Evolutionary conservation across 2,329 filamentous ascomycete species (phyloP).

Genomic region (Fusarium sp.): DNA sequence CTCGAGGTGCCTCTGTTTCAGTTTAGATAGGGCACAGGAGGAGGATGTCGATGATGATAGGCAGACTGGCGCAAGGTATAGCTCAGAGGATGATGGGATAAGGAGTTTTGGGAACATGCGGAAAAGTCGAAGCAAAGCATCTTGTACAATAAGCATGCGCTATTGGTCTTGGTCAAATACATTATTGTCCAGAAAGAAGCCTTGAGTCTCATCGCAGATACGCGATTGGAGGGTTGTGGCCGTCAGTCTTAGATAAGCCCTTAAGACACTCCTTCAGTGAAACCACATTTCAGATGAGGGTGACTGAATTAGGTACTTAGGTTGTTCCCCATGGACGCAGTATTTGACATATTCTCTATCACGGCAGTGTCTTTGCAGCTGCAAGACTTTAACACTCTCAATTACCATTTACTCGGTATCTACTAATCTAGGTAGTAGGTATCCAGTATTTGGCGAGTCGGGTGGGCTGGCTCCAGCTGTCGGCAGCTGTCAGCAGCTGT

Average conservation of each 20-base stretch:
- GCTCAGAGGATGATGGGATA: conserved; percentile 21
- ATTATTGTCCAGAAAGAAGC: conserved; percentile 8
- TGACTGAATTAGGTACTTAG: neutral
- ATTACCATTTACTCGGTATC: neutral
- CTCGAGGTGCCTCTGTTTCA: conserved; percentile 13
- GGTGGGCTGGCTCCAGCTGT: conserved; percentile 16
- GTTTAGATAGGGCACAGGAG: conserved; percentile 8
- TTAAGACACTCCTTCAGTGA: neutral
- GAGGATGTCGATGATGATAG: conserved; percentile 28
- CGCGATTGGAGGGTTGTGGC: neutral
- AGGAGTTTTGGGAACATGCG: conserved; percentile 45
- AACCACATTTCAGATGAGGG: neutral
- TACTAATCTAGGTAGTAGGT: neutral
- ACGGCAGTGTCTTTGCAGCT: conserved; percentile 3
- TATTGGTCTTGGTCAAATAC: conserved; percentile 22
- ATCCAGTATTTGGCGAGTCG: neutral
- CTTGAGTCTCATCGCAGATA: neutral
- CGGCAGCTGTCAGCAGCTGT: neutral
- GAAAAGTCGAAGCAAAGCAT: conserved; percentile 41
- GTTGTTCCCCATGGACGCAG: neutral
- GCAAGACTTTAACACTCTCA: neutral
- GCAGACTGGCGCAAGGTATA: conserved; percentile 39
- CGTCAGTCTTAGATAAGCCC: conserved; percentile 21
- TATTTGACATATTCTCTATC: neutral
- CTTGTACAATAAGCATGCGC: conserved; percentile 42